Base-by-base conservation (phyloP, 306 rosid genomes). In the Astragalus glycyphyllos region DNA sequence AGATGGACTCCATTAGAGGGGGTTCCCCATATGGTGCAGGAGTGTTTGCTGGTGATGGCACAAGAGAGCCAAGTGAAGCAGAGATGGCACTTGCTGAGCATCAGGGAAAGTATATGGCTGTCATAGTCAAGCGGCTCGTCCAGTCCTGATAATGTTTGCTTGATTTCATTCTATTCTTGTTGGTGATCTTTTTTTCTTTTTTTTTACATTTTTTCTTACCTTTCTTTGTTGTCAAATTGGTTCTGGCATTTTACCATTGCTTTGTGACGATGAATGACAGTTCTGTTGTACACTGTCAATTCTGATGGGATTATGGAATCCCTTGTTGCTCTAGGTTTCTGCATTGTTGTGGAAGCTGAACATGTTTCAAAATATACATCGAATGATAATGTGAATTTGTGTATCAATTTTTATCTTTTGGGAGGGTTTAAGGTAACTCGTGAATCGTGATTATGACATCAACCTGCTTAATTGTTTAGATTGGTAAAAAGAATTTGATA, bases 21-120 rank as follows among this genome's bases (percentile, higher is more conserved):
- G 99, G 97, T 58, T 80, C 96, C 65, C 97, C 96, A 2, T 91
- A 94, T 67, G 99, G 99, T 41, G 99, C 99, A 0, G 97, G 99
- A 62, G 91, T 81, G 37, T 87, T 78, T 78, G 96, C 99, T 0
- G 99, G 96, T 1, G 99, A 94, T 63, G 99, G 99, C 69, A 77
- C 96, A 20, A 87, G 97, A 82, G 87, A 77, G 58, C 83, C 99
- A 4, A 91, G 84, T 35, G 96, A 91, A 81, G 83, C 87, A 29
- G 99, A 94, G 81, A 66, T 91, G 57, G 95, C 92, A 3, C 89
- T 94, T 32, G 96, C 99, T 3, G 95, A 94, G 87, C 95, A 87
- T 74, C 99, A 94, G 81, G 99, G 97, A 72, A 91, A 87, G 78
- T 87, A 91, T 74, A 94, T 91, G 99, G 97, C 99, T 38, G 69